These are phyloP conservation scores for Aplosporella prunicola DNA, from an alignment of 2,329 filamentous ascomycete genomes.

Conservation along the genomic window DNA sequence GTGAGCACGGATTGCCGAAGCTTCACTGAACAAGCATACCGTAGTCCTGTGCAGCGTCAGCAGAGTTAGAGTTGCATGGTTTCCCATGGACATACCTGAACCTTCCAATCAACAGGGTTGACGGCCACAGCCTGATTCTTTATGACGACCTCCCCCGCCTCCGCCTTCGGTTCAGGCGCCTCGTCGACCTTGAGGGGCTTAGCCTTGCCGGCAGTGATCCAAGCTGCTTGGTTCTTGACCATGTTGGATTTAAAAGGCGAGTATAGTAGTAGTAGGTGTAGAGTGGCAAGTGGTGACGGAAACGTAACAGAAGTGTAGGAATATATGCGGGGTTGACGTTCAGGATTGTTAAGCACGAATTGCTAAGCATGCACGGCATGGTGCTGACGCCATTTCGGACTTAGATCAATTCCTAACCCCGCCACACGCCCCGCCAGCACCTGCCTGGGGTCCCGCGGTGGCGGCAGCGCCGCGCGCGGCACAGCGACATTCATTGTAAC, in stretches of 20 bases:
- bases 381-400: conserved; percentile 2
- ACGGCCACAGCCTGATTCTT: conserved; percentile 26
- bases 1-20: not conserved
- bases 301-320: too few relatives aligned
- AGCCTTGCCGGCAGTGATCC: conserved; percentile 21
- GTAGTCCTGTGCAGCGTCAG: too few relatives aligned
- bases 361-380: not conserved
- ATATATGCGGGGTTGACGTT: too few relatives aligned
- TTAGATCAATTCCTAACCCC: conserved; percentile 3
- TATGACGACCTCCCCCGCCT: conserved; percentile 24
- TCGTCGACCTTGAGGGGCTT: conserved; percentile 23
- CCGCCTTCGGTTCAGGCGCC: conserved; percentile 20
- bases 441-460: too few relatives aligned
- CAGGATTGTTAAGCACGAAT: not conserved
- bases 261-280: too few relatives aligned
- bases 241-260: not conserved
- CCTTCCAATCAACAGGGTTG: conserved; percentile 14
- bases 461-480: too few relatives aligned
- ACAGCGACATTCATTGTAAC: too few relatives aligned
- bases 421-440: conserved; percentile 1
- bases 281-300: too few relatives aligned
- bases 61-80: too few relatives aligned
- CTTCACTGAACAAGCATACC: too few relatives aligned
- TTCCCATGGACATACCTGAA: too few relatives aligned
- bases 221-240: conserved; percentile 24